Base-by-base conservation (phyloP, 2,329 filamentous ascomycete species). In the Rosellinia necatrix region DNA sequence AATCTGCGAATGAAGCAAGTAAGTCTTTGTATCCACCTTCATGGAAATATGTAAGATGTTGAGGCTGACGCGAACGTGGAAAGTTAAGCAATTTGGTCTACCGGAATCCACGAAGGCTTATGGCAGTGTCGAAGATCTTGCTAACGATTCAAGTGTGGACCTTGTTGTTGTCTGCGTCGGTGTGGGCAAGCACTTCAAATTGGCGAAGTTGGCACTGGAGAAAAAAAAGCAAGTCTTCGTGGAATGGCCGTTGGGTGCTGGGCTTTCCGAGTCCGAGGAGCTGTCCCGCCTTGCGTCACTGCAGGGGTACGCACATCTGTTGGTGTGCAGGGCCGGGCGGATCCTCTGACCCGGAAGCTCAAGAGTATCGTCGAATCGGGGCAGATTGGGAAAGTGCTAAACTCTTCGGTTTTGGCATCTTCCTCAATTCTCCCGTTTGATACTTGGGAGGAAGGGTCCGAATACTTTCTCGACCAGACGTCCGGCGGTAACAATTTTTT, bases 231-330 rank as follows among this genome's bases (percentile, higher is more conserved):
- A 77, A 38, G 72, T 78, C 10, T 81, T 77, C 52, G 72, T 76
- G n/a, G 79, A 82, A 61, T 80, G 78, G 78, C 79, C 77, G 3
- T 68, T 80, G 1, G 78, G 70, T 0, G 68, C 71, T 3, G 76
- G 72, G 37, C 49, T 74, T 1, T 58, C 65, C 1, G 71, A 80
- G 56, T 72, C 77, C 0, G 70, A 75, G 40, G 75, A 79, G 58
- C 66, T 83, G 17, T 63, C 70, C 0, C 63, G 64, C 1, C 56
- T 80, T 8, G 78, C 78, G 68, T 72, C 40, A 50, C 66, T 19
- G 75, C 74, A 24, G 71, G 72, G 0, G 70, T 76, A 9, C 71
- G 69, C 43, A 82, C 76, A 0, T 68, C 78, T 21, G 71, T 82
- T 2, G 79, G 79, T 2, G 54, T 81, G 4, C 80, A 83, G 64